Evolutionary conservation across 1,284 basidiomycete species (phyloP).

Genomic region (Fistulinella cinereoalba): DNA sequence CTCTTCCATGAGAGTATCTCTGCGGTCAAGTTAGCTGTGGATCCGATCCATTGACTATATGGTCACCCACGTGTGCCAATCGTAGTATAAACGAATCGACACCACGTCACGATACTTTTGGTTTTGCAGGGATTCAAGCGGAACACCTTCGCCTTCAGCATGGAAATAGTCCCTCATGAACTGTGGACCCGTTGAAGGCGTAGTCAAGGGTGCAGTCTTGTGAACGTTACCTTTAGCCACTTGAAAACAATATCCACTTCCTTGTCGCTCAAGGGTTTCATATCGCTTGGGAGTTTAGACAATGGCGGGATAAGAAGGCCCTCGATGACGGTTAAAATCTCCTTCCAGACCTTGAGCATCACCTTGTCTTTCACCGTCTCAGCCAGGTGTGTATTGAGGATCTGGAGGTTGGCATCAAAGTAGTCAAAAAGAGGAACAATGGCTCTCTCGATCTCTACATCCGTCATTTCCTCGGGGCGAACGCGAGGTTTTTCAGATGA

Average conservation of each 20-base stretch:
- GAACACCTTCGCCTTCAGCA: conserved; percentile 88
- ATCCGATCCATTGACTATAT: neutral
- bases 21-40: conserved; percentile 30
- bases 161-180: conserved; percentile 96
- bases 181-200: conserved; percentile 38
- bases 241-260: conserved; percentile 98
- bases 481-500: conserved; percentile 65
- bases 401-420: conserved; percentile 92
- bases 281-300: conserved; percentile 84
- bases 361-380: conserved; percentile 89
- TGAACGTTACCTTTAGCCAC: conserved; percentile 78
- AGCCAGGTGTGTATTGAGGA: conserved; percentile 85
- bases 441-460: conserved; percentile 93
- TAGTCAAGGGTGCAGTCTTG: neutral
- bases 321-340: conserved; percentile 87
- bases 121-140: conserved; percentile 88
- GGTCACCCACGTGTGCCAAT: conserved; percentile 78
- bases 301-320: conserved; percentile 89
- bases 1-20: conserved; percentile 92
- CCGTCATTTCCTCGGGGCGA: conserved; percentile 75
- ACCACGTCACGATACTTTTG: conserved; percentile 93
- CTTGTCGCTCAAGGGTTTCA: conserved; percentile 90
- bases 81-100: conserved; percentile 89
- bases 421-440: conserved; percentile 95
- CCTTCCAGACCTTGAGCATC: conserved; percentile 96